Conservation (phyloP, 2,329 filamentous ascomycete genomes). For the Exophiala lecanii-corni region DNA sequence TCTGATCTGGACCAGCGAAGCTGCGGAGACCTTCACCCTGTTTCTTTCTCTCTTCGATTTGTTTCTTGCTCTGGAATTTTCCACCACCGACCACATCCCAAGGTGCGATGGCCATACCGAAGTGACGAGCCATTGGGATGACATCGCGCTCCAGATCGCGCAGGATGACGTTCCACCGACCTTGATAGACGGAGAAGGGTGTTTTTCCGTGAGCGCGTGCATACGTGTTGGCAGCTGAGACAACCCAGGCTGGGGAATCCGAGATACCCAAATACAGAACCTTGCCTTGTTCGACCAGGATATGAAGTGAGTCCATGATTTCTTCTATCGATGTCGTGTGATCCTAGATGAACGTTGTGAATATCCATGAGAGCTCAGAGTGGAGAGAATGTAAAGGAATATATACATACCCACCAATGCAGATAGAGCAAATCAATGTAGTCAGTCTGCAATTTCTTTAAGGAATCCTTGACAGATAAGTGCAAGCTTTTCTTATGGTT, state of each 20-base stretch:
- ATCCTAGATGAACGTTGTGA: slow-evolving; percentile 47
- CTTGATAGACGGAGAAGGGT: slow-evolving; percentile 66
- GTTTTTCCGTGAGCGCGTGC: slow-evolving; percentile 64
- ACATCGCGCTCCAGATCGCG: slow-evolving; percentile 66
- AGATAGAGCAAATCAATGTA: slow-evolving; percentile 36
- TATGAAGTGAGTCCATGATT: slow-evolving; percentile 63
- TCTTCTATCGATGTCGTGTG: slow-evolving; percentile 60
- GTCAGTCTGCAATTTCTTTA: slow-evolving; percentile 33
- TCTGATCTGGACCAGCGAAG: slow-evolving; percentile 39
- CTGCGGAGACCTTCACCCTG: slow-evolving; percentile 27
- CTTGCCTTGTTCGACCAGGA: slow-evolving; percentile 56
- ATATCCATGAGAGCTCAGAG: not conserved
- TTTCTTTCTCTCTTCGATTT: slow-evolving; percentile 31
- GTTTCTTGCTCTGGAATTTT: slow-evolving; percentile 42
- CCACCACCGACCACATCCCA: slow-evolving; percentile 52
- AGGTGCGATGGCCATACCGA: slow-evolving; percentile 58
- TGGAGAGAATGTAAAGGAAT: not conserved
- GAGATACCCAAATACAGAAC: slow-evolving; percentile 59
- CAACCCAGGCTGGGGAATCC: slow-evolving; percentile 29
- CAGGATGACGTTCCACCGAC: slow-evolving; percentile 55
- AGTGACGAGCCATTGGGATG: slow-evolving; percentile 58
- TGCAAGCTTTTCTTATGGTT: slow-evolving; percentile 32
- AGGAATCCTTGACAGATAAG: slow-evolving; percentile 29
- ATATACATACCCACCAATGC: slow-evolving; percentile 46
- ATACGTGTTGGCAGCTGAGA: slow-evolving; percentile 47